Conservation (phyloP, 192 early-diverging fungal genomes). For the Coemansia sp. region DNA sequence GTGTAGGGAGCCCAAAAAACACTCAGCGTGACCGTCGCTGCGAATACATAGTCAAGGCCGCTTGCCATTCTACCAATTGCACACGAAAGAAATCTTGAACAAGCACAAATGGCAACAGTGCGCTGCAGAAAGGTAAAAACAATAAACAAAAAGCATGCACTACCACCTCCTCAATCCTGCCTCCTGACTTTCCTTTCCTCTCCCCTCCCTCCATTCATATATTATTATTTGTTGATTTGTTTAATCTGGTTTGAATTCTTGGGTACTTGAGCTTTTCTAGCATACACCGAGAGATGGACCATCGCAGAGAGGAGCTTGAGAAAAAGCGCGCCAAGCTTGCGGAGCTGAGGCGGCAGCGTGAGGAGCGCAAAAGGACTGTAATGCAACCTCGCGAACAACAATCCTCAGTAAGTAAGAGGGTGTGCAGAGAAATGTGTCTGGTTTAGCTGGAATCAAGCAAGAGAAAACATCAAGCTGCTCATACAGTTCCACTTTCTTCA, state of each 20-base stretch:
- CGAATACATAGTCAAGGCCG: conserved; percentile 21
- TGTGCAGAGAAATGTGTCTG: too few species aligned
- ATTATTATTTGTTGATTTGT: not conserved
- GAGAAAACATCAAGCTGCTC: too few species aligned
- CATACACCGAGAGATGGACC: conserved; percentile 56
- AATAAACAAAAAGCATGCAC: too few species aligned
- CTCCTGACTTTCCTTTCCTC: not conserved
- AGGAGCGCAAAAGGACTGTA: conserved; percentile 66
- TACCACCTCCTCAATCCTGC: too few species aligned
- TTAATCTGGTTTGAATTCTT: not conserved
- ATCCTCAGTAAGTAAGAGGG: conserved; percentile 22
- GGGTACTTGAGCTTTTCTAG: not conserved
- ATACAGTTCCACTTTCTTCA: not conserved
- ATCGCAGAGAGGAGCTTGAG: conserved; percentile 81
- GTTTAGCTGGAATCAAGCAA: too few species aligned
- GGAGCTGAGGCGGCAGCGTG: conserved; percentile 79
- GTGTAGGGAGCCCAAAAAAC: conserved; percentile 69
- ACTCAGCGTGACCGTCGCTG: conserved; percentile 31
- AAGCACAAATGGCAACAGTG: too few species aligned
- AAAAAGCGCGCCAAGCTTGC: conserved; percentile 91
- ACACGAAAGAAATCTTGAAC: too few species aligned
- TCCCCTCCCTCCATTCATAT: not conserved
- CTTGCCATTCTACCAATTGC: not conserved
- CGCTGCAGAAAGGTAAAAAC: too few species aligned
- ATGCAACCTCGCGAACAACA: conserved; percentile 36